Base-by-base conservation (phyloP, 495 filamentous ascomycete species). In the Stereocaulon alpinum region DNA sequence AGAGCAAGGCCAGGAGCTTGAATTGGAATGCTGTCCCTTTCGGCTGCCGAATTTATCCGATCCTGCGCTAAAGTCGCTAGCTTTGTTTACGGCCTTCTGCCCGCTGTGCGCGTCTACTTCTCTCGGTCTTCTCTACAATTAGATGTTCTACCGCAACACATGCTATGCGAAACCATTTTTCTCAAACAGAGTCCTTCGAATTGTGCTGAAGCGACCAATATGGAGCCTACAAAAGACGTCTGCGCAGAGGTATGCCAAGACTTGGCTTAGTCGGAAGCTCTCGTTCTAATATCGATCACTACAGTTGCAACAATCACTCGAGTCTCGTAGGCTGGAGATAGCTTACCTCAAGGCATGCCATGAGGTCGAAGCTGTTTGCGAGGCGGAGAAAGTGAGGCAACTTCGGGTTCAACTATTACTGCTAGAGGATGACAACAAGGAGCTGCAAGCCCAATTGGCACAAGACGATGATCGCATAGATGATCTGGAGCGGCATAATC, bases 381-480 rank as follows among this genome's bases (percentile, higher is more conserved):
- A 86, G 68, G 76, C 84, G 41, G 91, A 96, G 68, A 80, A 79
- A 55, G 73, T 76, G 27, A 82, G 91, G 11, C 73, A 81, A 60
- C 65, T 85, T 42, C 79, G 82, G 52, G 73, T 92, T 61, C 80
- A 86, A 48, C 74, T 83, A 50, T 69, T 90, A 18, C 65, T 92
- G 40, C 74, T 87, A 32, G 78, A 85, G 55, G 82, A 89, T 60
- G 87, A 95, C 56, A 85, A 85, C 61, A 82, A 87, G 51, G 72
- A 75, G 17, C 69, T 86, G 45, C 81, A 84, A 57, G 76, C 77
- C 32, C 78, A 84, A 63, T 71, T 94, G 29, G 69, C 75, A 20
- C 72, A 83, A 55, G 73, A 75, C 52, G 75, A 82, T 53, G 73
- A 77, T 55, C 76, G 77, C 42, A 67, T 80, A 17, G 72, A 77